phyloP scores from a whole-genome alignment of 23 red algal genomes.

The Gracilaria vermiculophylla region DNA sequence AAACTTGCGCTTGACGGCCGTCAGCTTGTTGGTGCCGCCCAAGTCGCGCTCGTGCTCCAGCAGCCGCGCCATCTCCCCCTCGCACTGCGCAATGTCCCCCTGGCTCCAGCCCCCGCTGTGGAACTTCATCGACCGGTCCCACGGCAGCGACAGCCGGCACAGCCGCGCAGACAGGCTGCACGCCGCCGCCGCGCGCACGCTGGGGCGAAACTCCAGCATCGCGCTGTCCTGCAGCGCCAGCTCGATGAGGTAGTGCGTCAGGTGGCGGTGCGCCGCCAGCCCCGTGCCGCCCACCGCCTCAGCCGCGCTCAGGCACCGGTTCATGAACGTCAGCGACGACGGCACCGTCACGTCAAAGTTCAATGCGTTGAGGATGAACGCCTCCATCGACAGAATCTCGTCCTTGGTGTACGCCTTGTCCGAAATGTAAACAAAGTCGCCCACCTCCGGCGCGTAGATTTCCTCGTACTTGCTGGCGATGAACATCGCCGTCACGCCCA shows the following conservation, averaged over 20 bases:
- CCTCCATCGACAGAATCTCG: constrained; percentile 94
- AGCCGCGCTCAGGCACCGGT: constrained; percentile 75
- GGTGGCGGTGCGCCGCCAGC: constrained; percentile 9
- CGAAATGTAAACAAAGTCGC: constrained; percentile 97
- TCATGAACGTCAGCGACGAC: constrained; percentile 80
- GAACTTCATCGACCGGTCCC: constrained; percentile 50
- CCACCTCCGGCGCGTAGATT: constrained; percentile 94
- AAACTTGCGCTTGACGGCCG: constrained; percentile 93
- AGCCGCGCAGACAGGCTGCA: constrained; percentile 46
- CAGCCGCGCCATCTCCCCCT: constrained; percentile 52
- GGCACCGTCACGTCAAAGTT: constrained; percentile 93
- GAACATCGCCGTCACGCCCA: constrained; percentile 94
- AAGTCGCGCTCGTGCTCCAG: constrained; percentile 45
- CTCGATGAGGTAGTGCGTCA: constrained; percentile 82
- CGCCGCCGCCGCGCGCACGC: constrained; percentile 46
- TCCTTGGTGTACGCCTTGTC: constrained; percentile 89
- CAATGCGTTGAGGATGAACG: constrained; percentile 85
- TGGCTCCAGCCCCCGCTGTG: constrained; percentile 68
- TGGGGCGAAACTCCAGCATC: constrained; percentile 73
- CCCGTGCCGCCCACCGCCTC: constrained; percentile 18
- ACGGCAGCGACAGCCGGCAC: constrained; percentile 31
- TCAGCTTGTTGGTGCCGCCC: constrained; percentile 59
- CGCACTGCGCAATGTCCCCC: constrained; percentile 62
- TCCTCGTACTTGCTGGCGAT: constrained; percentile 99
- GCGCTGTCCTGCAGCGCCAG: constrained; percentile 72